Conservation (phyloP, 192 early-diverging fungal genomes). For the Ambispora gerdemannii region DNA sequence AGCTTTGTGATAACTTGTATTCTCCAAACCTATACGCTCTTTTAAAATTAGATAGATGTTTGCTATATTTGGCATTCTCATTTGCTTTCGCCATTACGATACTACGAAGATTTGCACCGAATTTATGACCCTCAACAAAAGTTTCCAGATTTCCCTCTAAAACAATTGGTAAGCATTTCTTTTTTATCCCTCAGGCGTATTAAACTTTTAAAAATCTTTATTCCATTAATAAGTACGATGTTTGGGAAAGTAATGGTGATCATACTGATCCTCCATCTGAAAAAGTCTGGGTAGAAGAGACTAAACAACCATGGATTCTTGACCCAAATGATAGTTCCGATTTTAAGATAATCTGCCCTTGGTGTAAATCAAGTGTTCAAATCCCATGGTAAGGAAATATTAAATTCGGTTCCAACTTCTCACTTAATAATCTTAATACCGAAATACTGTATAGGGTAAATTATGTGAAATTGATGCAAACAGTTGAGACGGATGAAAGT, state of each 20-base stretch:
- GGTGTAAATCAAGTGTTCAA: background rate
- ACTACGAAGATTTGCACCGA: constrained; percentile 49
- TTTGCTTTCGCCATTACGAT: constrained; percentile 46
- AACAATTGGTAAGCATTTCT: background rate
- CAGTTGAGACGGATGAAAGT: background rate
- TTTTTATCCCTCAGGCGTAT: background rate
- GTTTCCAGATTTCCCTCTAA: background rate
- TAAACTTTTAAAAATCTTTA: background rate
- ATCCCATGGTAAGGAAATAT: background rate
- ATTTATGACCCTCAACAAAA: constrained; percentile 26
- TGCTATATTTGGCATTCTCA: constrained; percentile 55
- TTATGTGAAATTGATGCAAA: constrained; percentile 11
- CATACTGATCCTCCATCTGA: background rate
- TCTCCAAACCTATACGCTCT: too few species aligned
- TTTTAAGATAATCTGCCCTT: constrained; percentile 16
- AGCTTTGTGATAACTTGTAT: too few species aligned
- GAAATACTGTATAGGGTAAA: background rate
- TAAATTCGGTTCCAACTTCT: background rate
- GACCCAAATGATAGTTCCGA: constrained; percentile 19
- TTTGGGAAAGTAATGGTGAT: background rate
- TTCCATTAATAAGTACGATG: background rate
- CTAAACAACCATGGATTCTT: constrained; percentile 23
- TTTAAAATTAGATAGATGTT: too few species aligned
- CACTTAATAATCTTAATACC: too few species aligned
- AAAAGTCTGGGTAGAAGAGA: constrained; percentile 4